Evolutionary conservation across 2,329 filamentous ascomycete genomes (phyloP).

Genomic region (Fusarium sp.): DNA sequence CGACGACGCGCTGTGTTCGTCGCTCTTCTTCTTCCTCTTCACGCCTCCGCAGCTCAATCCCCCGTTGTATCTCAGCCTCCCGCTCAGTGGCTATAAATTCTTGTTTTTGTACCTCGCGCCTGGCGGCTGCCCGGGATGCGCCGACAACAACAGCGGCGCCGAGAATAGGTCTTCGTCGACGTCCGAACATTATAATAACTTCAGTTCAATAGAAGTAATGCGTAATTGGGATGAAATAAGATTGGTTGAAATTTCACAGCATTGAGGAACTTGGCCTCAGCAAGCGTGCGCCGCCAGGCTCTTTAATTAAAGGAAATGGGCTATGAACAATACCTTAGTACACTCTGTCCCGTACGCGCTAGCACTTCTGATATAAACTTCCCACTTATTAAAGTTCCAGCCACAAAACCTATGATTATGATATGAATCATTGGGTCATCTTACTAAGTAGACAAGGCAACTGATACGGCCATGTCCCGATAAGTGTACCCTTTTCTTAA

Average conservation of each 20-base stretch:
- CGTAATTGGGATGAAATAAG: neutral
- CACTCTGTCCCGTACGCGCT: neutral
- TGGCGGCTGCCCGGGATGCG: neutral
- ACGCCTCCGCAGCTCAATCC: neutral
- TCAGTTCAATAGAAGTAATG: neutral
- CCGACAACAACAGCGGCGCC: neutral
- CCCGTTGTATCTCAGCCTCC: neutral
- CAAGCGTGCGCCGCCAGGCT: neutral
- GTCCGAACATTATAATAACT: neutral
- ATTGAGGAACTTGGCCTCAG: neutral
- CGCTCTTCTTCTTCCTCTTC: neutral
- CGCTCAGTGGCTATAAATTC: neutral
- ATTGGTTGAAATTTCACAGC: neutral
- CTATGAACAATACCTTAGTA: neutral
- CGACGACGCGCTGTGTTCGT: neutral
- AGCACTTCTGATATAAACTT: neutral
- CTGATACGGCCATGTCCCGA: too few relatives aligned
- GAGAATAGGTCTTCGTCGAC: conserved; percentile 1
- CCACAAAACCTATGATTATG: neutral
- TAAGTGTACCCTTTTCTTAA: too few relatives aligned
- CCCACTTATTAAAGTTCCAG: neutral
- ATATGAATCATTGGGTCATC: neutral
- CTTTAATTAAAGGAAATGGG: neutral
- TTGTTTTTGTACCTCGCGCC: neutral
- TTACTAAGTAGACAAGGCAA: neutral